Evolutionary conservation across 257 asterid genomes (phyloP).

Genomic region (Eustoma russellianum): DNA sequence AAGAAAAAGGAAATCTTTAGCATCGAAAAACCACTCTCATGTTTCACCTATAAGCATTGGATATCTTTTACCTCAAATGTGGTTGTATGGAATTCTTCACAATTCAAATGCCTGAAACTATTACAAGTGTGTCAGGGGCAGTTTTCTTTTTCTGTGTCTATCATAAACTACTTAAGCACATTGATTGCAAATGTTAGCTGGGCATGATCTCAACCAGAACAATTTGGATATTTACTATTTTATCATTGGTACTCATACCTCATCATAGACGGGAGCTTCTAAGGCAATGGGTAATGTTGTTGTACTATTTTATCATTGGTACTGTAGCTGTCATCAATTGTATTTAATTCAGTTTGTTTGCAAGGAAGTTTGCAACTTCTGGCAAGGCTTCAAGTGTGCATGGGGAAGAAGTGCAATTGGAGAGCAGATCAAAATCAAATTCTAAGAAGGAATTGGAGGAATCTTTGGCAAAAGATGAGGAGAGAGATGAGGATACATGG

Average conservation of each 20-base stretch:
- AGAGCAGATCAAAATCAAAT: neutral
- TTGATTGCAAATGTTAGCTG: conserved; percentile 50
- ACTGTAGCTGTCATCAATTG: conserved; percentile 33
- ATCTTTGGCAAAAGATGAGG: too few species aligned
- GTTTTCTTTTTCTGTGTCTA: conserved; percentile 50
- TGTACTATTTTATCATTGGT: conserved; percentile 40
- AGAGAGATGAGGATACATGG: too few species aligned
- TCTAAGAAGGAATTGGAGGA: too few species aligned
- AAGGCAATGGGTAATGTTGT: too few species aligned
- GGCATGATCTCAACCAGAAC: conserved; percentile 48
- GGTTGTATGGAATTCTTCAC: conserved; percentile 58
- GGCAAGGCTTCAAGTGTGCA: neutral
- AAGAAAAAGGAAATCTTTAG: conserved; percentile 27
- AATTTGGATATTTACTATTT: conserved; percentile 58
- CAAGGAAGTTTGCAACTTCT: conserved; percentile 29
- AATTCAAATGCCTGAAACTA: conserved; percentile 40
- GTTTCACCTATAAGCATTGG: conserved; percentile 42
- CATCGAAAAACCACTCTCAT: conserved; percentile 23
- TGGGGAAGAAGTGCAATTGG: conserved; percentile 8
- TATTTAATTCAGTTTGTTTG: conserved; percentile 40
- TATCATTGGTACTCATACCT: conserved; percentile 29
- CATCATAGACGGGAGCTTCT: too few species aligned
- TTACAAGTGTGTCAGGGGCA: conserved; percentile 59
- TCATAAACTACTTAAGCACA: conserved; percentile 47
- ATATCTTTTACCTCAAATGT: conserved; percentile 42